A percentile compares a stretch with the other conserved stretches of the same genome.
Conservation (phyloP, 2,329 filamentous ascomycete species). For the Stenocarpella maydis region DNA sequence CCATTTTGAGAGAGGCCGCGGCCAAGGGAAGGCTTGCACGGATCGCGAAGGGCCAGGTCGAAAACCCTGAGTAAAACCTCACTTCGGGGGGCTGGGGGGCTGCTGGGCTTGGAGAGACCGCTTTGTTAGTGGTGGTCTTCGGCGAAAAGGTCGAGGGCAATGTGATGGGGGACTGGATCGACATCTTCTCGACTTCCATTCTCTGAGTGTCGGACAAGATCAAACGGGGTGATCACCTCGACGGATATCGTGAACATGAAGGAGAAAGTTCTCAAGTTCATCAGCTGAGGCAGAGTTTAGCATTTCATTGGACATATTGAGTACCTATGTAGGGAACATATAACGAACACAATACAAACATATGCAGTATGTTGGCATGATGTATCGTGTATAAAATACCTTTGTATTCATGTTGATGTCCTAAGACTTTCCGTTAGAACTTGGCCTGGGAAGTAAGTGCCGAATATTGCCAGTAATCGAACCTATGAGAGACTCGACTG, state of each 20-base stretch:
- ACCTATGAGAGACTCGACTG: background rate
- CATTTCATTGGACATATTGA: background rate
- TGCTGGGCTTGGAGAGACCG: slow-evolving; percentile 17
- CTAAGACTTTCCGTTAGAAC: too few relatives aligned
- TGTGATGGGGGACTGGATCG: slow-evolving; percentile 8
- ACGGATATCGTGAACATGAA: slow-evolving; percentile 10
- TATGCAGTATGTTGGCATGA: background rate
- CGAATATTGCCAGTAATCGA: background rate
- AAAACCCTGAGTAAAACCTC: slow-evolving; percentile 22
- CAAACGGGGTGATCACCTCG: slow-evolving; percentile 12
- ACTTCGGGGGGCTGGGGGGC: slow-evolving; percentile 5
- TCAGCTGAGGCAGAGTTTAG: background rate
- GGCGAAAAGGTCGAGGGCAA: slow-evolving; percentile 17
- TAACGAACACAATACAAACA: too few relatives aligned
- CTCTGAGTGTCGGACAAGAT: slow-evolving; percentile 17
- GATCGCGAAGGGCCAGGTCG: background rate
- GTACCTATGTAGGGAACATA: too few relatives aligned
- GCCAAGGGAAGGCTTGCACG: slow-evolving; percentile 12
- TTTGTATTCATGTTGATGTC: too few relatives aligned
- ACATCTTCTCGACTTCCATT: slow-evolving; percentile 19
- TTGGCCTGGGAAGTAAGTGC: background rate
- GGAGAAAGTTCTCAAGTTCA: background rate
- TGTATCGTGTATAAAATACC: background rate
- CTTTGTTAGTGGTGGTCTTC: slow-evolving; percentile 13
- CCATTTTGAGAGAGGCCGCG: slow-evolving; percentile 9